Evolutionary conservation across 805 yeast genomes (phyloP).

Genomic region (Candida qinlingensis): DNA sequence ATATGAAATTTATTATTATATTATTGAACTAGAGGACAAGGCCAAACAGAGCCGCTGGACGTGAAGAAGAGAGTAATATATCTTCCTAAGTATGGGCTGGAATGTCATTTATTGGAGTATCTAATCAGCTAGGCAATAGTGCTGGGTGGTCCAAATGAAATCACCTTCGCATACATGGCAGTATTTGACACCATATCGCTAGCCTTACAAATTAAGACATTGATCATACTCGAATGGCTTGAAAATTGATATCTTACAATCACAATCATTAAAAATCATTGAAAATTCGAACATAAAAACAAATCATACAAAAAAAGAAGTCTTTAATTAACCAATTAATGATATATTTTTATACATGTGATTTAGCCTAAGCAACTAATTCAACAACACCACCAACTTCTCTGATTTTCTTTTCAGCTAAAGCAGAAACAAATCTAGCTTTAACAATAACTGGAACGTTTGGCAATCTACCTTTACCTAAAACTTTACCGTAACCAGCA

Average conservation of each 20-base stretch:
- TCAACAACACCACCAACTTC: slow-evolving; percentile 99
- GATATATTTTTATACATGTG: slow-evolving; percentile 11
- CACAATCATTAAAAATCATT: background rate
- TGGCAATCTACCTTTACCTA: slow-evolving; percentile 99
- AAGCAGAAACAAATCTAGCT: slow-evolving; percentile 98
- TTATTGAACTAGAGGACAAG: background rate
- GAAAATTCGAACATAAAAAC: background rate
- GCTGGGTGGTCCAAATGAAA: too few species aligned
- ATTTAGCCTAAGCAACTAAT: slow-evolving; percentile 78
- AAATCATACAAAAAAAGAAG: background rate
- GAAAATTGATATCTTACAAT: background rate
- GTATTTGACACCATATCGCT: too few species aligned
- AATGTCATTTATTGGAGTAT: too few species aligned
- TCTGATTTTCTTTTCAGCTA: slow-evolving; percentile 99
- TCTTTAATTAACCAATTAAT: slow-evolving; percentile 8
- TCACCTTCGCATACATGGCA: too few species aligned
- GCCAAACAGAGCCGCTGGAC: background rate
- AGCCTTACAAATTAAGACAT: too few species aligned
- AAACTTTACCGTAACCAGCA: slow-evolving; percentile 99
- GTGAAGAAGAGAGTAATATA: too few species aligned
- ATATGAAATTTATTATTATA: background rate
- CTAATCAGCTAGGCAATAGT: too few species aligned
- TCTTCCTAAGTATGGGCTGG: too few species aligned
- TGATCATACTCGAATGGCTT: background rate
- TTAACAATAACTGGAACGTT: slow-evolving; percentile 97